Percentiles rank a stretch among this genome's conserved stretches.
These are phyloP conservation scores for Volvariella surrecta DNA, from an alignment of 1,284 basidiomycete species.

Conservation along the genomic window DNA sequence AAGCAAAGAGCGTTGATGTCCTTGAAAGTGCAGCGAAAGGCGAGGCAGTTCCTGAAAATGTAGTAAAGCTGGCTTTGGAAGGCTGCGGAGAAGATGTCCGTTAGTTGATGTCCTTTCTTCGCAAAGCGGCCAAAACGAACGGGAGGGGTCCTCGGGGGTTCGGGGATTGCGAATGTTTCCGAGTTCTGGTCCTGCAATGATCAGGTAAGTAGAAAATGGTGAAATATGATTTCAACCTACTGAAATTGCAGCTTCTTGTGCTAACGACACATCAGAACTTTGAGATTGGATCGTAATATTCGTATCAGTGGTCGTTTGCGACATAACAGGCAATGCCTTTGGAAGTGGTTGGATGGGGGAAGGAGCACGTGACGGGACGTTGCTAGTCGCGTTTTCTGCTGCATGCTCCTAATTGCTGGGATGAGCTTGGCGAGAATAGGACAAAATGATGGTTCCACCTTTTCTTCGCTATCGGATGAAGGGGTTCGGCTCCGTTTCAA, in stretches of 20 bases:
- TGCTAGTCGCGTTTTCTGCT: no score
- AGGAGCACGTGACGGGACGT: no score
- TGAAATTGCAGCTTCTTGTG: no score
- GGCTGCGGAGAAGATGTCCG: slow-evolving; percentile 1
- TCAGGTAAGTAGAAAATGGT: no score
- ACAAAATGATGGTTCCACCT: slow-evolving; percentile 9
- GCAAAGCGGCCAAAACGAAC: neutral
- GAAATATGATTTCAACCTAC: no score
- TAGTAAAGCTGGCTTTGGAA: slow-evolving; percentile 25
- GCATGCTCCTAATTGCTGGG: no score
- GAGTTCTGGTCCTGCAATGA: no score
- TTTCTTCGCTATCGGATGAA: slow-evolving; percentile 22
- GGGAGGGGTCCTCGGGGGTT: neutral
- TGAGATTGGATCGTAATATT: no score
- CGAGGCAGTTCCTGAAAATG: slow-evolving; percentile 33
- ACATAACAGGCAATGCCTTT: no score
- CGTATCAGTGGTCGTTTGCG: no score
- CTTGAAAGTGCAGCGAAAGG: slow-evolving; percentile 25
- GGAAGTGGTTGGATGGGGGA: no score
- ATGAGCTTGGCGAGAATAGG: neutral
- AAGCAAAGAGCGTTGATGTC: slow-evolving; percentile 3
- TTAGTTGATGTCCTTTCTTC: slow-evolving; percentile 9
- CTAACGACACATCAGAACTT: no score
- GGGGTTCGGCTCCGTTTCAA: slow-evolving; percentile 44
- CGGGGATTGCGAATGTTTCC: neutral